phyloP scores from a whole-genome alignment of 495 filamentous ascomycete species.

The Cairneyella variabilis region DNA sequence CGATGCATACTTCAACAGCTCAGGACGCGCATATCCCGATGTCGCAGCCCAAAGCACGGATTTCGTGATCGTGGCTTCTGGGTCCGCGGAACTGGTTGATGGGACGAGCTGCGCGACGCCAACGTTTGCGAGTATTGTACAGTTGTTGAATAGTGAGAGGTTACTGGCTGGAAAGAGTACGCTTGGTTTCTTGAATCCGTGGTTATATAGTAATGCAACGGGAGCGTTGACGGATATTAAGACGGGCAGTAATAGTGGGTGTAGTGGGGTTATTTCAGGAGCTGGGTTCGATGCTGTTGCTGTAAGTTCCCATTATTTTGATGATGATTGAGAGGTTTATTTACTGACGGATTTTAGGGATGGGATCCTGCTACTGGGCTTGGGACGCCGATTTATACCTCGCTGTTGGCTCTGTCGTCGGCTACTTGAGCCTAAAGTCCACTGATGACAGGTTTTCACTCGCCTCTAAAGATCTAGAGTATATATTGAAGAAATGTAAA shows the following conservation, averaged over 20 bases:
- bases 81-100: constrained; percentile 2
- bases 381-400: constrained; percentile 19
- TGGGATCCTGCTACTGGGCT: constrained; percentile 25
- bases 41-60: constrained; percentile 54
- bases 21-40: constrained; percentile 71
- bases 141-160: constrained; percentile 55
- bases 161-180: constrained; percentile 41
- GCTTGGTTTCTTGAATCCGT: constrained; percentile 63
- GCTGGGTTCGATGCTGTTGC: constrained; percentile 25
- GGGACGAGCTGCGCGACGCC: constrained; percentile 37
- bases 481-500: no score
- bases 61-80: constrained; percentile 11
- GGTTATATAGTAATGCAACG: constrained; percentile 49
- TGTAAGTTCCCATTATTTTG: constrained; percentile 8
- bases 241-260: constrained; percentile 49
- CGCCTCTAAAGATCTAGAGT: no score
- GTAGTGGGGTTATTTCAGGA: constrained; percentile 32
- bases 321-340: no score
- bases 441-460: no score
- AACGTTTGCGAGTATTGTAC: constrained; percentile 50
- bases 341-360: constrained; percentile 15
- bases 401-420: no score
- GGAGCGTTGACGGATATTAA: constrained; percentile 55
- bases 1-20: constrained; percentile 52
- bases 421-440: no score